Conservation (phyloP, 139 green algal genomes). For the Parachlorella kessleri region DNA sequence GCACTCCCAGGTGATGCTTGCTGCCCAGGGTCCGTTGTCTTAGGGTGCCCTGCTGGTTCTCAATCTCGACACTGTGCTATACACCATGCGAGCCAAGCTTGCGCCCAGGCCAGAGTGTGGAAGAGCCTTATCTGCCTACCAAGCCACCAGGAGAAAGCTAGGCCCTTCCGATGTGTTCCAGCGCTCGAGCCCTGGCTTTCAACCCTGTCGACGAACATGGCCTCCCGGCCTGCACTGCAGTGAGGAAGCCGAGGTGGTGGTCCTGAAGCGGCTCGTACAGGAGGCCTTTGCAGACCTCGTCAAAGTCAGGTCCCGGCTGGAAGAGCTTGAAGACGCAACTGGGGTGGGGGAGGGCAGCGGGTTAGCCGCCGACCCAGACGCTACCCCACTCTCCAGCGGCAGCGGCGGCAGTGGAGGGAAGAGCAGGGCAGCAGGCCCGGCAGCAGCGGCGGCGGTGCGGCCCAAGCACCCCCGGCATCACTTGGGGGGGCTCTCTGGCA, state of each 20-base stretch:
- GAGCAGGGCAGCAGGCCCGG: conserved; percentile 9
- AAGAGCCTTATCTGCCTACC: no score
- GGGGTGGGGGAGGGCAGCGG: background rate
- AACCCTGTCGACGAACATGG: no score
- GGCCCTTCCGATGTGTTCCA: no score
- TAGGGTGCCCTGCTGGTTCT: no score
- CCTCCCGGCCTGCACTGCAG: background rate
- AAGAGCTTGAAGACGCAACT: conserved; percentile 22
- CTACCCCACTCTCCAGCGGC: background rate
- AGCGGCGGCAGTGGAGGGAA: background rate
- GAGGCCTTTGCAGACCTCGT: conserved; percentile 56
- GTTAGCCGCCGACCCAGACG: background rate
- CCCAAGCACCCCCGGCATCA: conserved; percentile 1
- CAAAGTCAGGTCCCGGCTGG: conserved; percentile 32
- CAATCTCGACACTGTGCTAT: no score
- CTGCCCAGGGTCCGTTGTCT: no score
- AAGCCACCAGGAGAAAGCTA: no score
- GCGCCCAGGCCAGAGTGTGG: no score
- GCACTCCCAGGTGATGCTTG: no score
- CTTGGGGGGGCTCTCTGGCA: conserved; percentile 1
- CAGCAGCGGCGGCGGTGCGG: conserved; percentile 19
- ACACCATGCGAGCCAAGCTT: no score
- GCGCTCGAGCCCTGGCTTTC: no score
- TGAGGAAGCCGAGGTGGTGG: conserved; percentile 5
- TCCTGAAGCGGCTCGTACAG: conserved; percentile 49